phyloP scores from a whole-genome alignment of 2,329 filamentous ascomycete species.

The Pseudogymnoascus sp. region DNA sequence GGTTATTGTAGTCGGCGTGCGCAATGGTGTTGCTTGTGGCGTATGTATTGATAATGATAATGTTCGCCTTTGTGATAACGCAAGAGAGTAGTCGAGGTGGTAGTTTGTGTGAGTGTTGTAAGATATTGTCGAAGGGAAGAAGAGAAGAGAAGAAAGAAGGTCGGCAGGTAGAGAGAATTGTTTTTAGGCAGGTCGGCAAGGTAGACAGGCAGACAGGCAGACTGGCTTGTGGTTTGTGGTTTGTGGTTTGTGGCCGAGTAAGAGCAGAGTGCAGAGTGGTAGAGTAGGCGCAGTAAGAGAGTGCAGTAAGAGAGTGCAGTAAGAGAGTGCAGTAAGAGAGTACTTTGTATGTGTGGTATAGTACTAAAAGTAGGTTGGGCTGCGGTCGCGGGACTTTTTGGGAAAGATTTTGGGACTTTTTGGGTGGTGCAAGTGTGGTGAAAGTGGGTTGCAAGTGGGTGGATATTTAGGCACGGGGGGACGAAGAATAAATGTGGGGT shows the following conservation, averaged over 20 bases:
- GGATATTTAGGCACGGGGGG: background rate
- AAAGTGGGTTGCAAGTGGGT: background rate
- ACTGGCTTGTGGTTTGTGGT: background rate
- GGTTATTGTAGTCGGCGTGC: background rate
- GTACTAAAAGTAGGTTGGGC: background rate
- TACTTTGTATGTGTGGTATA: background rate
- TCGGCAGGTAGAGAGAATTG: background rate
- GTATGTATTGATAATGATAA: background rate
- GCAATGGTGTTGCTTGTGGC: background rate
- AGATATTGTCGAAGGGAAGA: background rate
- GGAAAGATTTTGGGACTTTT: background rate
- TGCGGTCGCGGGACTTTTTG: background rate
- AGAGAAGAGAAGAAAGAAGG: background rate
- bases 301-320: too few relatives aligned
- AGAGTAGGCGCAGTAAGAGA: background rate
- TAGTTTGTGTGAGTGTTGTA: background rate
- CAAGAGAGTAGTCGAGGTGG: background rate
- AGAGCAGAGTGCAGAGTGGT: background rate
- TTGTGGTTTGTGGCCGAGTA: background rate
- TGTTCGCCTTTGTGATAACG: background rate
- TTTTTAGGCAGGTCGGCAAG: background rate
- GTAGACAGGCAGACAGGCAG: background rate
- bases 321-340: too few relatives aligned
- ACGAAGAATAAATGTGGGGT: background rate
- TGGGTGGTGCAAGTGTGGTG: background rate